Evolutionary conservation across 116 monocot genomes (phyloP).

Genomic region (Thalassia testudinum): DNA sequence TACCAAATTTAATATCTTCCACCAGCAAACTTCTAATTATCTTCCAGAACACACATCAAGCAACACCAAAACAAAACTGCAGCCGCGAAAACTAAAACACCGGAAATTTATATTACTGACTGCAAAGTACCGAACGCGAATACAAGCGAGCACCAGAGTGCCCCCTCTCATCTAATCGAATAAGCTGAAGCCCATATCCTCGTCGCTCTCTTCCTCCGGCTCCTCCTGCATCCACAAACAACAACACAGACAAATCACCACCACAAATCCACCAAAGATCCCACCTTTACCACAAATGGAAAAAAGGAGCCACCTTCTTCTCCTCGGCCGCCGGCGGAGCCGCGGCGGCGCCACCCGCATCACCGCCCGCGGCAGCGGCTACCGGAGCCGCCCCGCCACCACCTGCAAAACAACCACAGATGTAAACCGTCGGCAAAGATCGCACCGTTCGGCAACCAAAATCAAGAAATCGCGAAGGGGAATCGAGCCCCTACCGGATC

Average conservation of each 20-base stretch:
- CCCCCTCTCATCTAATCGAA: slow-evolving; percentile 30
- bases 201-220: slow-evolving; percentile 63
- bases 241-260: background rate
- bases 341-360: slow-evolving; percentile 20
- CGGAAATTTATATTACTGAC: no score
- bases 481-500: slow-evolving; percentile 22
- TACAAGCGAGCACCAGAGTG: background rate
- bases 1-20: no score
- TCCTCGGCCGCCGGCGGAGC: slow-evolving; percentile 34
- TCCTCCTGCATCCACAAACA: slow-evolving; percentile 43
- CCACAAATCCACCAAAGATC: background rate
- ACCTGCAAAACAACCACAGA: slow-evolving; percentile 21
- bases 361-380: slow-evolving; percentile 18
- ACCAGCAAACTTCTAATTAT: no score
- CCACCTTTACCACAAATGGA: background rate
- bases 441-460: background rate
- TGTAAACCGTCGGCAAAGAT: no score
- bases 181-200: slow-evolving; percentile 70
- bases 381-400: slow-evolving; percentile 43
- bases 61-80: no score
- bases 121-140: no score
- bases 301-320: slow-evolving; percentile 44
- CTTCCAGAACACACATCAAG: no score
- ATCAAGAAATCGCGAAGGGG: background rate
- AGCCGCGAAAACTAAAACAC: no score